Base-by-base conservation (phyloP, 2,329 filamentous ascomycete genomes). In the Fusarium graminum region DNA sequence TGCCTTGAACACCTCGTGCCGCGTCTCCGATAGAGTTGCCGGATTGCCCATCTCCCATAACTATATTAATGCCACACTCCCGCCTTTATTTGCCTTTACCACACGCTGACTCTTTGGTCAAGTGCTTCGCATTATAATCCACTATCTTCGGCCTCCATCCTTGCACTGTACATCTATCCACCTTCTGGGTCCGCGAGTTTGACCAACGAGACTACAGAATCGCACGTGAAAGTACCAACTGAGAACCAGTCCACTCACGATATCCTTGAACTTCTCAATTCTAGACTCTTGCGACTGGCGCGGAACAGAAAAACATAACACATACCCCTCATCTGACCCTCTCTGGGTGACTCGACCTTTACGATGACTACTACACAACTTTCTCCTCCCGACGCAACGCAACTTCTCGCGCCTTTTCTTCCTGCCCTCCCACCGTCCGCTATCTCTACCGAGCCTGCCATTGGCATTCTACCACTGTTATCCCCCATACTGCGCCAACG, bases 401-500 rank as follows among this genome's bases (percentile, higher is more conserved):
- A 65, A 42, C 79, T 88, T 29, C 76, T 90, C 30, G 80, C 82
- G 14, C 84, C 86, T 45, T 80, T 90, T 56, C 81, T 91, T 44
- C 84, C 86, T 10, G 83, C 87, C 36, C 79, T 91, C 34, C 86
- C 86, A 12, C 82, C 85, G 25, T 86, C 88, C 32, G 80, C 87
- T 39, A 80, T 85, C 62, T 88, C 88, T 26, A 81, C 84, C 16
- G 78, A 85, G 59, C 87, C 88, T 2, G 82, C 88, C 13, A 79
- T 82, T 29, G 82, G 81, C 17, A 78, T 90, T 43, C 78, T 90
- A 6, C 86, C 86, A 26, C 80, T 87, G 19, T 83, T 91, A 53
- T 87, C 88, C 3, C 88, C 88, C 26, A 90, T 90, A 57, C 81
- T 90, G 32, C 84, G 88, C 41, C 88, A 90, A 73, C 82, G 88